phyloP scores from a whole-genome alignment of 495 filamentous ascomycete genomes.

The Aspergillus cristatus region DNA sequence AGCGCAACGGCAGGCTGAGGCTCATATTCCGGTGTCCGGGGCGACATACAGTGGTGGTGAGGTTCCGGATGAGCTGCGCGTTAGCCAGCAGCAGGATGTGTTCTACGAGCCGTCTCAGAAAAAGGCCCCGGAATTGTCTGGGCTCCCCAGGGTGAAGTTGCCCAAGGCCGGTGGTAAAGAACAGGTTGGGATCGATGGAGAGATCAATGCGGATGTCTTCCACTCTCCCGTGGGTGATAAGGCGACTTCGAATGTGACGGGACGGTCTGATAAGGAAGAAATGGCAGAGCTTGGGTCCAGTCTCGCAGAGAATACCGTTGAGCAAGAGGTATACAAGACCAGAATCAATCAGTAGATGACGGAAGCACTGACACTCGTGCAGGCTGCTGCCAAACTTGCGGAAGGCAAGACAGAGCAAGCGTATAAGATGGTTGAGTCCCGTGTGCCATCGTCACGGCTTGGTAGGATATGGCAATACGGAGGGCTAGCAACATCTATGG shows the following conservation, averaged over 20 bases:
- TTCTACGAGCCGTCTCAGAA: constrained; percentile 46
- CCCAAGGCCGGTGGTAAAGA: constrained; percentile 42
- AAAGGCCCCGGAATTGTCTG: constrained; percentile 39
- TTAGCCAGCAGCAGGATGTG: constrained; percentile 47
- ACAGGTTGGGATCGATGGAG: constrained; percentile 29
- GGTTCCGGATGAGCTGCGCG: constrained; percentile 14
- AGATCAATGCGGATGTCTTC: constrained; percentile 51
- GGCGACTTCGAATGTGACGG: constrained; percentile 21
- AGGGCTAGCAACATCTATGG: constrained; percentile 87
- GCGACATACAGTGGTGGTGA: constrained; percentile 18
- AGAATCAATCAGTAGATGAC: not conserved
- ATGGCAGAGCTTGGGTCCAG: constrained; percentile 13
- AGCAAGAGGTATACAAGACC: not conserved
- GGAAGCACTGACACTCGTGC: constrained; percentile 3
- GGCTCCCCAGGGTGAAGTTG: constrained; percentile 49
- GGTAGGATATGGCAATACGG: constrained; percentile 90
- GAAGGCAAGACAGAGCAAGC: constrained; percentile 13
- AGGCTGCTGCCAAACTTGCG: constrained; percentile 7
- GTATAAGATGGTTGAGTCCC: constrained; percentile 79
- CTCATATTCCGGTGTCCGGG: constrained; percentile 44
- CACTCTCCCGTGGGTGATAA: constrained; percentile 26
- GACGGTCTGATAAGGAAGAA: constrained; percentile 2
- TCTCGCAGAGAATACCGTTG: constrained; percentile 14
- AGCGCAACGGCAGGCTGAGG: constrained; percentile 45
- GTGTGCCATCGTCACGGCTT: constrained; percentile 79